Percentiles rank a stretch among this genome's conserved stretches.
Evolutionary conservation across 2,329 filamentous ascomycete species (phyloP).

Genomic region (Penicillium italicum): DNA sequence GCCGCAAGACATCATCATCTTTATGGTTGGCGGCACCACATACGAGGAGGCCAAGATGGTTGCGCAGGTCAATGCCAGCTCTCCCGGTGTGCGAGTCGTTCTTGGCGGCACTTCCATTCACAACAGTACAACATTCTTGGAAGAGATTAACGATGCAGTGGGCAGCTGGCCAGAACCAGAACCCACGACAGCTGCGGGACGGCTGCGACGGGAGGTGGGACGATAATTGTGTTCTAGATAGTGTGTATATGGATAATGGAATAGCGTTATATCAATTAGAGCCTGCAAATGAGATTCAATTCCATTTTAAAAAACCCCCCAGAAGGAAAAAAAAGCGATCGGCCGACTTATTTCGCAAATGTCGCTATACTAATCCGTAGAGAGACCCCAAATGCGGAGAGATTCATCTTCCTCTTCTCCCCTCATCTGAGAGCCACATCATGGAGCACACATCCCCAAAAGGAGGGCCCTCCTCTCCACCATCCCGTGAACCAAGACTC

Average conservation of each 20-base stretch:
- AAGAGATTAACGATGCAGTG: slow-evolving; percentile 87
- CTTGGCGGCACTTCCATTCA: slow-evolving; percentile 84
- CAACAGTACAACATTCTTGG: slow-evolving; percentile 82
- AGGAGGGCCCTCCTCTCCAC: slow-evolving; percentile 24
- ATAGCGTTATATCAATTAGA: neutral
- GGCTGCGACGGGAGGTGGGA: slow-evolving; percentile 60
- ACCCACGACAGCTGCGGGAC: slow-evolving; percentile 57
- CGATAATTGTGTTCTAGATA: slow-evolving; percentile 34
- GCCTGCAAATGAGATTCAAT: neutral
- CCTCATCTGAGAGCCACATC: neutral
- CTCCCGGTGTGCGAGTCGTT: slow-evolving; percentile 83
- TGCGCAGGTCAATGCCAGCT: slow-evolving; percentile 87
- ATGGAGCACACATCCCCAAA: slow-evolving; percentile 23
- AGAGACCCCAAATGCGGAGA: slow-evolving; percentile 27
- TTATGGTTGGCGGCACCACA: slow-evolving; percentile 88
- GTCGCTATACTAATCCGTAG: neutral
- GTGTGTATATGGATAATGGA: slow-evolving; percentile 2
- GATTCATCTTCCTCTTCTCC: slow-evolving; percentile 4
- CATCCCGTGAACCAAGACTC: slow-evolving; percentile 43
- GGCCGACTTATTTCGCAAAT: neutral
- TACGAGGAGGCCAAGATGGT: slow-evolving; percentile 98
- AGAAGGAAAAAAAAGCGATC: neutral
- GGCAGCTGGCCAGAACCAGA: slow-evolving; percentile 74
- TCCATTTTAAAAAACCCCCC: neutral
- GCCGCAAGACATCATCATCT: slow-evolving; percentile 92